Base-by-base conservation (phyloP, 257 asterid species). In the Fraxinus anomala region DNA sequence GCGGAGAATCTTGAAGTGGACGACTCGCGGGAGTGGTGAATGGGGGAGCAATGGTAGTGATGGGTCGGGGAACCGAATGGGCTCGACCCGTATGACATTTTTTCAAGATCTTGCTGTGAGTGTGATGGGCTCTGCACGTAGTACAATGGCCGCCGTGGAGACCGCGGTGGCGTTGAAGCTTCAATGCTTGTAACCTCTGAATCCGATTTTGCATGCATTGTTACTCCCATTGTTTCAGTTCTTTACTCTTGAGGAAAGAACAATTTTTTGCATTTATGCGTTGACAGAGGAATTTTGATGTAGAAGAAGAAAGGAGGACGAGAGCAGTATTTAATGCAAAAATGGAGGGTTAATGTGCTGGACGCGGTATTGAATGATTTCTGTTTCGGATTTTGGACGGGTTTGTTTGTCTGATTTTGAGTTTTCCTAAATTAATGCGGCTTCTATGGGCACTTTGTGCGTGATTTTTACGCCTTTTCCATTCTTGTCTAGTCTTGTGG, bases 91-190 rank as follows among this genome's bases (percentile, higher is more conserved):
- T 81, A 91, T 1, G 98, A 94, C 92, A 94, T 90, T 26, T 94
- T 92, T 77, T 94, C 96, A 0, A 84, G 83, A 39, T 91, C 91
- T 70, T 89, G 89, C 5, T 87, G 91, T 5, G 97, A 91, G 72
- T 92, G 97, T 0, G 97, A 85, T 1, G 97, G 98, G 85, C 97
- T 92, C 87, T 94, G 98, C 19, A 94, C 98, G 84, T 87, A 92
- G 92, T 94, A 94, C 33, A 92, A 63, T 12, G 92, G 92, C 39
- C 92, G 87, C n/a, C 98, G 87, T 0, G 98, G 97, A 0, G 98
- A 91, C 12, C 96, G 89, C 75, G 96, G 96, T 77, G 98, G 97
- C 78, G 97, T 63, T 1, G 94, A 87, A 40, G 97, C 97, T 21
- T 87, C 93, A 4, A 85, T 77, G 88, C 97, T 92, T 30, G 97